Base-by-base conservation (phyloP, 2,329 filamentous ascomycete species). In the Exophiala oligosperma region DNA sequence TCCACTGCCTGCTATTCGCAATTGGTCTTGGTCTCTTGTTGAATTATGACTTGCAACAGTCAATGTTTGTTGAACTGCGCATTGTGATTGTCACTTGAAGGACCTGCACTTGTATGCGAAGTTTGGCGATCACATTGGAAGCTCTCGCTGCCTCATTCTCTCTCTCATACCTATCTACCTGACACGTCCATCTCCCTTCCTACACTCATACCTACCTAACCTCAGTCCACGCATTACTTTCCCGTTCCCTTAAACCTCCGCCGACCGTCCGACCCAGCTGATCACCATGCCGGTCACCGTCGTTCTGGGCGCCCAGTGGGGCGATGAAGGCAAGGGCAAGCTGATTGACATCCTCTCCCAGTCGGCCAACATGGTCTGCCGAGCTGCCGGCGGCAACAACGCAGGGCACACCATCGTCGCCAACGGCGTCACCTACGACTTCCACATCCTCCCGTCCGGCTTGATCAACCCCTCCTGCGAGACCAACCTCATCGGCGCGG, bases 271-370 rank as follows among this genome's bases (percentile, higher is more conserved):
- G 2, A 21, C 35, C 47, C 24, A 40, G 4, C 26, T 9, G 43
- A 9, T 41, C 43, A 48, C 43, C 43, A 67, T 67, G 66, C 70
- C 69, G 59, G 72, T 77, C 56, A 75, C 76, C 51, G 72, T 79
- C 54, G 74, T 79, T 64, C 67, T 79, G 51, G 76, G 76, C 59
- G 70, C 73, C 64, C 76, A 79, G 71, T 79, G 75, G 73, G 76
- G 76, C 66, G 76, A 79, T 71, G 76, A 79, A 72, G 76, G 76
- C 73, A 79, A 79, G 69, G 76, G 76, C 50, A 79, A 79, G 68
- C 76, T 79, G 43, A 76, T 76, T 62, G 76, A 79, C 62, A 74
- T 78, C 66, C 73, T 79, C 61, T 75, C 75, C 56, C 72, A 76
- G 66, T 68, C 72, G 54, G 74, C 75, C 55, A 72, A 72, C 53